A percentile compares a stretch with the other conserved stretches of the same genome.
Evolutionary conservation across 2,329 filamentous ascomycete species (phyloP).

Genomic region (Pestalotiopsis sp.): DNA sequence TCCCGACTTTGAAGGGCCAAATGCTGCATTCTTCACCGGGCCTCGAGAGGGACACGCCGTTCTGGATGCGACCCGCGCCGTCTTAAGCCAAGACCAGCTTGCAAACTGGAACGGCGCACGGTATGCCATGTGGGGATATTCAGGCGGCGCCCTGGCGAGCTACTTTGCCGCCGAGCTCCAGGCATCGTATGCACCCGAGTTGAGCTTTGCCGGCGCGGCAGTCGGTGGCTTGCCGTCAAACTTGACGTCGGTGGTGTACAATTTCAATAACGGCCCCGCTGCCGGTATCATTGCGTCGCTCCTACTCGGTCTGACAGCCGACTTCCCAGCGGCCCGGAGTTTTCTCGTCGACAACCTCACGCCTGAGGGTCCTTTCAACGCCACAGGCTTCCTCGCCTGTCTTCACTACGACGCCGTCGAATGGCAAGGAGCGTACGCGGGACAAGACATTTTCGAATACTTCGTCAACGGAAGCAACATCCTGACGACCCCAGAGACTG

Average conservation of each 20-base stretch:
- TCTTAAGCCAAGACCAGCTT: not conserved
- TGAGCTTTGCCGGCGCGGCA: not conserved
- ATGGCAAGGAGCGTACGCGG: conserved; percentile 29
- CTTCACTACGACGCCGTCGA: conserved; percentile 26
- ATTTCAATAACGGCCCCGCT: not conserved
- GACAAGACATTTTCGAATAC: conserved; percentile 41
- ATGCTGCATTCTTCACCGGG: conserved; percentile 44
- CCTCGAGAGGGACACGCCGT: conserved; percentile 24
- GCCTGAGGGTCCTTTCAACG: conserved; percentile 33
- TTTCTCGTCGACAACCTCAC: conserved; percentile 30
- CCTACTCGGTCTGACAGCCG: conserved; percentile 1
- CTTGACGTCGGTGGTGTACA: not conserved
- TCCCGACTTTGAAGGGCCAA: conserved; percentile 47
- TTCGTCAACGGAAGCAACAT: conserved; percentile 38
- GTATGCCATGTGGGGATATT: conserved; percentile 55
- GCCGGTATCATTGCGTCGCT: not conserved
- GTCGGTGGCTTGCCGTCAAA: conserved; percentile 1
- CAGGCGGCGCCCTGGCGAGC: conserved; percentile 45
- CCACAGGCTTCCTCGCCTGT: conserved; percentile 34
- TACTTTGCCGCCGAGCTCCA: conserved; percentile 11
- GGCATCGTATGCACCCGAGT: conserved; percentile 7
- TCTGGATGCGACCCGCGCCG: not conserved
- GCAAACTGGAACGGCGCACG: conserved; percentile 18
- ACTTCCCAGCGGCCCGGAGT: conserved; percentile 13
- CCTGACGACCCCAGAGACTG: conserved; percentile 24